phyloP scores from a whole-genome alignment of 1,284 basidiomycete genomes.

The Athelia sp. region DNA sequence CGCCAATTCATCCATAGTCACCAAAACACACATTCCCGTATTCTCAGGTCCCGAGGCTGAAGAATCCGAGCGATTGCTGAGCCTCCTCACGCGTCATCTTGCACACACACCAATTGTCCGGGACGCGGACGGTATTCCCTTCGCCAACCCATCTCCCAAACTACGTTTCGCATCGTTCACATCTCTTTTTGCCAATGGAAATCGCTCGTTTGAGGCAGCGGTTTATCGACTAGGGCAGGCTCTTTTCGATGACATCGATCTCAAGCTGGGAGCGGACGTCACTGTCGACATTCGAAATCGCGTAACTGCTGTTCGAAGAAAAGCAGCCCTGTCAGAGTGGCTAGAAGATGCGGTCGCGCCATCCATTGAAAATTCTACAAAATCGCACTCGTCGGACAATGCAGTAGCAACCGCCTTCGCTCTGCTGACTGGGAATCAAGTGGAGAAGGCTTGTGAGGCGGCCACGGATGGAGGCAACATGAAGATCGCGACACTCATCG shows the following conservation, averaged over 20 bases:
- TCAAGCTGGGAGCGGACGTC: constrained; percentile 49
- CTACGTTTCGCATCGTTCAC: constrained; percentile 82
- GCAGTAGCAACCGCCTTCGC: constrained; percentile 63
- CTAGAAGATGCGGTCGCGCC: constrained; percentile 73
- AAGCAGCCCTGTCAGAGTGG: constrained; percentile 84
- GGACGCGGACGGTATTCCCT: constrained; percentile 51
- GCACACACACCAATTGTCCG: constrained; percentile 65
- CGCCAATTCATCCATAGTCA: constrained; percentile 55
- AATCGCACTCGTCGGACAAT: constrained; percentile 39
- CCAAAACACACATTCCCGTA: constrained; percentile 41
- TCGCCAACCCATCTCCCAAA: constrained; percentile 37
- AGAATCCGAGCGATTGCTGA: constrained; percentile 44
- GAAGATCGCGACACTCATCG: constrained; percentile 88
- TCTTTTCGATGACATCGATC: constrained; percentile 81
- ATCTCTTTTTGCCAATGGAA: constrained; percentile 66
- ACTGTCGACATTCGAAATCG: constrained; percentile 58
- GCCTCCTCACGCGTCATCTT: constrained; percentile 79
- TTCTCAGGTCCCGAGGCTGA: constrained; percentile 30
- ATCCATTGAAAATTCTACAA: constrained; percentile 73
- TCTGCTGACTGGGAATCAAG: constrained; percentile 83
- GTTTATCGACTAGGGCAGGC: constrained; percentile 89
- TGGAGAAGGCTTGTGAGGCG: constrained; percentile 76
- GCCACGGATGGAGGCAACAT: constrained; percentile 77
- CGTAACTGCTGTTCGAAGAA: constrained; percentile 65
- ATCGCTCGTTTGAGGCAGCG: constrained; percentile 73